Conservation (phyloP, 257 asterid genomes). For the Gentiana macrophylla region DNA sequence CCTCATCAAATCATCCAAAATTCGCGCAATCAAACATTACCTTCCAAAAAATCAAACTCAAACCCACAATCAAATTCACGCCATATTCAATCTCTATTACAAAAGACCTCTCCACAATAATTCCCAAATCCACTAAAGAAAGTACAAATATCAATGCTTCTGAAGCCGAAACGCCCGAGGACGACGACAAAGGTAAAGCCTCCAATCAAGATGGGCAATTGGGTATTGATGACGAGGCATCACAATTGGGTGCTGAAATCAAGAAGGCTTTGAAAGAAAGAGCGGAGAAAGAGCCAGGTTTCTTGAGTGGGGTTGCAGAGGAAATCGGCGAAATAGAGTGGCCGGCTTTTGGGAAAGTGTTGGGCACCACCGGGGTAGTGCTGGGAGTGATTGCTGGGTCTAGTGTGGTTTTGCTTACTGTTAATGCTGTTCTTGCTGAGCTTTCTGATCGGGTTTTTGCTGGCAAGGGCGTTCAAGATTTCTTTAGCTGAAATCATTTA, state of each 20-base stretch:
- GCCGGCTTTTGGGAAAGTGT: conserved; percentile 70
- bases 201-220: background rate
- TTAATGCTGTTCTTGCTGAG: conserved; percentile 93
- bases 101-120: conserved; percentile 2
- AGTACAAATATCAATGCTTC: conserved; percentile 11
- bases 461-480: conserved; percentile 84
- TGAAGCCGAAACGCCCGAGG: conserved; percentile 5
- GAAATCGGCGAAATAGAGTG: conserved; percentile 85
- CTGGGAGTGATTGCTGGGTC: conserved; percentile 86
- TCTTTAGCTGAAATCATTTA: conserved; percentile 41
- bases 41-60: conserved; percentile 10
- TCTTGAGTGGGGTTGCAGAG: conserved; percentile 61
- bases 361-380: conserved; percentile 87
- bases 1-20: conserved; percentile 14
- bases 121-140: conserved; percentile 36
- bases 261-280: conserved; percentile 63
- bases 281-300: conserved; percentile 26
- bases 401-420: conserved; percentile 91
- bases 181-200: conserved; percentile 2
- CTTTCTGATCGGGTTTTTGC: conserved; percentile 69
- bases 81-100: conserved; percentile 4
- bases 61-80: conserved; percentile 2
- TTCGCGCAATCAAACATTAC: conserved; percentile 8
- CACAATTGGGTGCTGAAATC: conserved; percentile 57
- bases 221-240: conserved; percentile 13